Conservation (phyloP, 768 basidiomycete species). For the Porpolomopsis calyptriformis region DNA sequence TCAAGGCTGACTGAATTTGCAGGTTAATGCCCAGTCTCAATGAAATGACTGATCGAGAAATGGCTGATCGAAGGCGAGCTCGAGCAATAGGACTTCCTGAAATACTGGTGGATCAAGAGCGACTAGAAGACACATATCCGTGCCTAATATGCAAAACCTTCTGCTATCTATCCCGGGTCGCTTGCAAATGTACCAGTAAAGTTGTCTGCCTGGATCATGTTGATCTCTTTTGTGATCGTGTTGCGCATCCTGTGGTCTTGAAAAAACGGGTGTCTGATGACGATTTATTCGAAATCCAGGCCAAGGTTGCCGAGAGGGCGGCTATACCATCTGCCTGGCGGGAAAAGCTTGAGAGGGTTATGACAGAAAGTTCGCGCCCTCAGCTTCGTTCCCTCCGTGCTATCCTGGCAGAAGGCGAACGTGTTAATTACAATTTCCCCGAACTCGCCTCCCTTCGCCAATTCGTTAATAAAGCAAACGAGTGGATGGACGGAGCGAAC, state of each 20-base stretch:
- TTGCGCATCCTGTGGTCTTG: slow-evolving; percentile 41
- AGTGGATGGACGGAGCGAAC: slow-evolving; percentile 83
- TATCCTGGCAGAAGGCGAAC: slow-evolving; percentile 81
- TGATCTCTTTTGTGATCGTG: slow-evolving; percentile 57
- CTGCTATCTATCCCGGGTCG: slow-evolving; percentile 90
- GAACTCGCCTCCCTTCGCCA: slow-evolving; percentile 65
- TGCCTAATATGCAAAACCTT: slow-evolving; percentile 89
- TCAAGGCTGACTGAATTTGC: slow-evolving; percentile 4
- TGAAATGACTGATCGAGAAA: slow-evolving; percentile 85
- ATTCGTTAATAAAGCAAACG: slow-evolving; percentile 71
- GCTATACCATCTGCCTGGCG: slow-evolving; percentile 68
- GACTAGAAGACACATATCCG: slow-evolving; percentile 90
- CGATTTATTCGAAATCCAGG: slow-evolving; percentile 57
- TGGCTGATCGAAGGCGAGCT: slow-evolving; percentile 52
- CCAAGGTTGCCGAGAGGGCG: slow-evolving; percentile 61
- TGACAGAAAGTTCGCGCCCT: slow-evolving; percentile 63
- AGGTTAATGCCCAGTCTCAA: slow-evolving; percentile 79
- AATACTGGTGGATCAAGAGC: slow-evolving; percentile 66
- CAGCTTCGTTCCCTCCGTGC: slow-evolving; percentile 67
- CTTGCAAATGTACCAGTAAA: slow-evolving; percentile 65
- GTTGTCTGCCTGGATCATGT: slow-evolving; percentile 84
- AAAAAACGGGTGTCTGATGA: slow-evolving; percentile 76
- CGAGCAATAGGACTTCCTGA: slow-evolving; percentile 55
- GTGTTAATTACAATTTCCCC: slow-evolving; percentile 62
- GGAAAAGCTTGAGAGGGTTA: slow-evolving; percentile 50